Evolutionary conservation across 495 filamentous ascomycete genomes (phyloP).

Genomic region (Copromyces sp.): DNA sequence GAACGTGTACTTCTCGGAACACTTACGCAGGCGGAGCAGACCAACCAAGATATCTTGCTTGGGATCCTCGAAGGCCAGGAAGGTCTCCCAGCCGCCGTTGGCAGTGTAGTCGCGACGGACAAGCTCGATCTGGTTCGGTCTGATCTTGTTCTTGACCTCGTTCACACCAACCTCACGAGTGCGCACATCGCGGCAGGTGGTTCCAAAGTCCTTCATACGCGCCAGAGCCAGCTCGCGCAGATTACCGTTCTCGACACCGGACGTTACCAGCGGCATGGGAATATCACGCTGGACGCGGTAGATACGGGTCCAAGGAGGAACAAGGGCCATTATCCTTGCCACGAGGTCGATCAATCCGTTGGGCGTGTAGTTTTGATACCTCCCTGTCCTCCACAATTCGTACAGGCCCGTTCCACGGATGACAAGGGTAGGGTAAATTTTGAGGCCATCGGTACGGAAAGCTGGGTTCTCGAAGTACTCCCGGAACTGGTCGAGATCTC

Average conservation of each 20-base stretch:
- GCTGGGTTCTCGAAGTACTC: slow-evolving; percentile 97
- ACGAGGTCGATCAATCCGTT: slow-evolving; percentile 94
- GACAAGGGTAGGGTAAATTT: slow-evolving; percentile 96
- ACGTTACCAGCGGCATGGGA: slow-evolving; percentile 94
- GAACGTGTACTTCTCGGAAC: slow-evolving; percentile 81
- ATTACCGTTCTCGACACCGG: slow-evolving; percentile 96
- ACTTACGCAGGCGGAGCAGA: slow-evolving; percentile 81
- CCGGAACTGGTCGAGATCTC: slow-evolving; percentile 89
- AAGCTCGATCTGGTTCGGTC: slow-evolving; percentile 91
- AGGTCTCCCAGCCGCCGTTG: slow-evolving; percentile 97
- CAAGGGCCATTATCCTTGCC: slow-evolving; percentile 83
- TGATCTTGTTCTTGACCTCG: slow-evolving; percentile 96
- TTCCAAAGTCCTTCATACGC: slow-evolving; percentile 98
- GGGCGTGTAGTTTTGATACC: slow-evolving; percentile 97
- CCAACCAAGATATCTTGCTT: slow-evolving; percentile 97
- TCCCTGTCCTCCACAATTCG: slow-evolving; percentile 91
- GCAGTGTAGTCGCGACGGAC: slow-evolving; percentile 91
- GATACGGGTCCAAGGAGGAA: slow-evolving; percentile 96
- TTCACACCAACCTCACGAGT: slow-evolving; percentile 97
- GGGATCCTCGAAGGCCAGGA: slow-evolving; percentile 93
- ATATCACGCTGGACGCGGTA: slow-evolving; percentile 98
- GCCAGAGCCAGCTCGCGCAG: slow-evolving; percentile 84
- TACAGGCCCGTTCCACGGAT: slow-evolving; percentile 96
- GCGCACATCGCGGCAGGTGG: slow-evolving; percentile 92
- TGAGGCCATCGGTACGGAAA: slow-evolving; percentile 95